Evolutionary conservation across 345 rosid species (phyloP).

Genomic region (Excoecaria agallocha): DNA sequence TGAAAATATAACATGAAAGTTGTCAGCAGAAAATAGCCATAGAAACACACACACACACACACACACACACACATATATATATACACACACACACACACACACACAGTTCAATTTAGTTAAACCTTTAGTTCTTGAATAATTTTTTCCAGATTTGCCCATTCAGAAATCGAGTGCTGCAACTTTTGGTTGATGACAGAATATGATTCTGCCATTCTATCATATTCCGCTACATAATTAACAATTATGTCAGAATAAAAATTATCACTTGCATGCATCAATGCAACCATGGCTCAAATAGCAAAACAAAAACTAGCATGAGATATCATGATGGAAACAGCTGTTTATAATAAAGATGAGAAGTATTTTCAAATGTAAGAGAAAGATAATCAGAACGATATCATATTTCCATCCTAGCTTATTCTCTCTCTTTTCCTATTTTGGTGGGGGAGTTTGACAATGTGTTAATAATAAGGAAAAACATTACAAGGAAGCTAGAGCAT

Average conservation of each 20-base stretch:
- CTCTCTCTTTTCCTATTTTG: background rate
- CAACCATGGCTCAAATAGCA: background rate
- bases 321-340: background rate
- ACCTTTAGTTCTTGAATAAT: slow-evolving; percentile 75
- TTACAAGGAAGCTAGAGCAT: background rate
- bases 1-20: slow-evolving; percentile 23
- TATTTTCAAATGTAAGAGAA: background rate
- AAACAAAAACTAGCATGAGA: background rate
- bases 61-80: no score
- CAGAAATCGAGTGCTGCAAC: slow-evolving; percentile 66
- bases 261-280: background rate
- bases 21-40: background rate
- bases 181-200: slow-evolving; percentile 68
- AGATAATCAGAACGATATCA: background rate
- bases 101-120: background rate
- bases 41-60: no score
- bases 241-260: background rate
- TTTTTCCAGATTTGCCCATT: slow-evolving; percentile 70
- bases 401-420: background rate
- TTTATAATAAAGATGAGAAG: background rate
- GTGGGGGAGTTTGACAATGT: background rate
- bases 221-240: slow-evolving; percentile 59
- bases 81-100: no score
- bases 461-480: background rate
- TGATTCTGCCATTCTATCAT: slow-evolving; percentile 84